Base-by-base conservation (phyloP, 225 moss, liverwort and hornwort species). In the Lunularia cruciata region DNA sequence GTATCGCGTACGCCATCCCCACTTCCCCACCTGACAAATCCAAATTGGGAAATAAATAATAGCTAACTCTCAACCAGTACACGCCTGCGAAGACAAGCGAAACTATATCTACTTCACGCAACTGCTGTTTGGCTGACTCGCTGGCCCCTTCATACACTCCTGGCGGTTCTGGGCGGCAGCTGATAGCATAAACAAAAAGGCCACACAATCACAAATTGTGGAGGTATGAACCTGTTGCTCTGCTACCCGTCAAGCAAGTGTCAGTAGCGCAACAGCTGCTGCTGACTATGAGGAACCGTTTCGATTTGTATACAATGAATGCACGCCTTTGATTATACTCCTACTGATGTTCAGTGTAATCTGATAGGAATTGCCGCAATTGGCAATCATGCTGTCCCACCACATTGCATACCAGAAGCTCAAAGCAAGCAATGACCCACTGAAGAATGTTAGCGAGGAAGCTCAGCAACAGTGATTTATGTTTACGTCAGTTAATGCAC, bases 121-220 rank as follows among this genome's bases (percentile, higher is more conserved):
- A 22, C 1, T 22, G 51, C 20, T 51, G 51, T 8, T 23, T 18
- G 9, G 48, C 48, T n/a, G 48, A 5, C 19, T 23, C 51, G 51
- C 51, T 51, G 51, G 43, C 43, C n/a, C n/a, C n/a, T n/a, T n/a
- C n/a, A n/a, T 11, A 16, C 16, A 23, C 2, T 20, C 1, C 7
- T 49, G 49, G 20, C 20, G 49, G 49, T 49, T 19, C 48, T 48
- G 48, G 48, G 48, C 48, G 48, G 48, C 48, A 48, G 48, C 48
- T 48, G 43, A 20, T 48, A 48, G 20, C 48, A 48, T 20, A 48
- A 48, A 51, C 51, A n/a, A 25, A 25, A 51, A 20, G 18, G 51
- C 18, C 48, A n/a, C 48, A 48, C 16, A 1, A 7, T 48, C n/a
- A n/a, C n/a, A 20, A 20, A 48, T 11, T 11, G 1, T 43, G 43